These are phyloP conservation scores for Pholiota conissans DNA, from an alignment of 768 basidiomycete species.

Conservation along the genomic window DNA sequence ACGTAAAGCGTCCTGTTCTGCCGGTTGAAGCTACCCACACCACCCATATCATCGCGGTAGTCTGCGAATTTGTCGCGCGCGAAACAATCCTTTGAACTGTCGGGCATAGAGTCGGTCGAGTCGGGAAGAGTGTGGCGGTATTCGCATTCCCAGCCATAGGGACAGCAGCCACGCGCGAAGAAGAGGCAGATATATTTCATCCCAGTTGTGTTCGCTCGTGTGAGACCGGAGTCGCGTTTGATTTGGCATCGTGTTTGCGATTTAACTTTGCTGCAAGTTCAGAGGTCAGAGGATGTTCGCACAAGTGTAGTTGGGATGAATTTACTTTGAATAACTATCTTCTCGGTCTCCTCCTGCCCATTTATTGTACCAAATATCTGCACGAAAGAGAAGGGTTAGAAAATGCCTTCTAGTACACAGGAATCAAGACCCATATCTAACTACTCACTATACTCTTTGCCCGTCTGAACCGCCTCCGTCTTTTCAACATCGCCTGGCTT, in stretches of 20 bases:
- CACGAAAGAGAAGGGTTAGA: constrained; percentile 11
- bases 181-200: constrained; percentile 94
- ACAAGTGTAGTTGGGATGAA: constrained; percentile 2
- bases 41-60: constrained; percentile 99
- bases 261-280: constrained; percentile 74
- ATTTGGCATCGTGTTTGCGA: constrained; percentile 92
- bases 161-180: constrained; percentile 95
- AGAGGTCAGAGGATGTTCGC: constrained; percentile 6
- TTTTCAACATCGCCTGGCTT: constrained; percentile 89
- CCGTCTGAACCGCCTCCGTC: constrained; percentile 85
- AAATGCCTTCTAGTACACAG: not conserved
- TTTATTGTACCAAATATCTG: constrained; percentile 98
- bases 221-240: constrained; percentile 87
- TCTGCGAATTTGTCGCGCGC: constrained; percentile 96
- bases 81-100: constrained; percentile 95
- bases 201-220: constrained; percentile 91
- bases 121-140: constrained; percentile 91
- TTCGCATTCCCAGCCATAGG: constrained; percentile 98
- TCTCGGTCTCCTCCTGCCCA: constrained; percentile 99
- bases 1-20: constrained; percentile 95
- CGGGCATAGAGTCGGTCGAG: constrained; percentile 66
- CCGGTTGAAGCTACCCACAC: constrained; percentile 93
- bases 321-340: constrained; percentile 93
- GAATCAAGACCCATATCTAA: not conserved
- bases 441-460: constrained; percentile 92